Evolutionary conservation across 306 rosid genomes (phyloP).

Genomic region (Cucurbita pepo): DNA sequence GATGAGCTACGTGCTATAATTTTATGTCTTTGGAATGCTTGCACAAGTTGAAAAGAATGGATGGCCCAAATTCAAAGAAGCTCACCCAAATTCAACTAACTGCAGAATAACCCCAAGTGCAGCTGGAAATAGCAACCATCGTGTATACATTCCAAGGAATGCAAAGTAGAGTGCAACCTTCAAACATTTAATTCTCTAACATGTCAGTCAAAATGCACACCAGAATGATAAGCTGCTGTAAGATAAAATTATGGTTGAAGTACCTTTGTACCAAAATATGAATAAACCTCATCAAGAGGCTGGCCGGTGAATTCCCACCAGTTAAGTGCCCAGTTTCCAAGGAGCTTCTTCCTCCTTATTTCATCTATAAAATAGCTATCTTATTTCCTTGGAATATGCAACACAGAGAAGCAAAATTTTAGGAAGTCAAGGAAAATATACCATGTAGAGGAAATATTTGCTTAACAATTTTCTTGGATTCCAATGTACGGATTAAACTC

Average conservation of each 20-base stretch:
- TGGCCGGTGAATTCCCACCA: conserved; percentile 82
- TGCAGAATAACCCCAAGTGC: conserved; percentile 63
- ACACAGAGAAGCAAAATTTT: conserved; percentile 7
- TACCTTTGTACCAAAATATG: conserved; percentile 89
- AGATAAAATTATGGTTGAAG: conserved; percentile 6
- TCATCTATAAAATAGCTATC: conserved; percentile 51
- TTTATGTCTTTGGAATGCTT: conserved; percentile 1
- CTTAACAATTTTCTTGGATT: conserved; percentile 52
- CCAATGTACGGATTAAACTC: conserved; percentile 51
- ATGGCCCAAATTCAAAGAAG: neutral
- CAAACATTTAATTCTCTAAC: conserved; percentile 13
- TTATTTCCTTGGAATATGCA: conserved; percentile 13
- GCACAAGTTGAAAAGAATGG: conserved; percentile 7
- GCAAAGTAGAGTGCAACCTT: conserved; percentile 92
- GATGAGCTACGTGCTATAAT: conserved; percentile 1
- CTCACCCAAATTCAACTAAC: conserved; percentile 67
- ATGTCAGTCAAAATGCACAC: conserved; percentile 7
- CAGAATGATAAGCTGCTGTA: neutral
- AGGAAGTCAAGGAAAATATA: conserved; percentile 23
- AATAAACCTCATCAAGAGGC: conserved; percentile 73
- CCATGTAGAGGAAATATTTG: conserved; percentile 92
- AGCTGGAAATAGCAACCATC: conserved; percentile 80
- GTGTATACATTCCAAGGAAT: conserved; percentile 93
- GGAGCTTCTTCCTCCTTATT: conserved; percentile 62
- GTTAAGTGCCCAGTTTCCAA: conserved; percentile 61